Evolutionary conservation across 352 stramenopile species (phyloP), one percentile per base, ranked within the genome.

Genomic region (Phytophthora crassamura): DNA sequence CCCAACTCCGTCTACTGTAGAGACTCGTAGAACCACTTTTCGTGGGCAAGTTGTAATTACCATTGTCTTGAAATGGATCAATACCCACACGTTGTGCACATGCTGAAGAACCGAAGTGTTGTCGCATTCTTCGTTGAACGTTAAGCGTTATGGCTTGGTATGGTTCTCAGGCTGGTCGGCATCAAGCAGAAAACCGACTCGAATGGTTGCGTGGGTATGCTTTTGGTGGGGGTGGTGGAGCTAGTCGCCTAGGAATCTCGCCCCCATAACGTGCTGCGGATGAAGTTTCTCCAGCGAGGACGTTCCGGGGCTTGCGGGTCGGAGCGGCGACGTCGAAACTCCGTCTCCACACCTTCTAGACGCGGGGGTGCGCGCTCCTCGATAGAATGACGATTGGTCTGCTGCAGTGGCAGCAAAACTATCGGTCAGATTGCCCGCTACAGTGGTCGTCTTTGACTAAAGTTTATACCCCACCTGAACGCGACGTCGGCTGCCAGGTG

Each of bases 271-370:
- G 59, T 74, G 25, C 34, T 55, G n/a, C 64, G 69, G n/a, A 77
- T 60, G 52, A 77, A 74, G 9, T 64, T 71, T 15, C 69, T 45
- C 65, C 65, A 74, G 6, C 59, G 45, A 3, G 59, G 54, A 10
- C 61, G 69, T 3, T 72, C 54, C 0, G 46, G 49, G 1, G 35
- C 22, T 61, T 64, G 53, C 7, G 64, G 43, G 42, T 74, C 69
- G 4, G 64, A 77, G 14, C 59, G 64, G 40, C 69, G 69, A 45
- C 42, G 69, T 50, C 46, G 55, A 32, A 70, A 40, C 41, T 72
- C 59, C 11, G 52, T 20, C 40, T 73, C 54, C 35, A 61, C 43
- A 9, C 25, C 43, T 14, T 50, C 22, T 16, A 62, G 22, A 4
- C 39, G 55, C 7, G 50, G 43, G n/a, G 59, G 38, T 8, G 25